Evolutionary conservation across 2,329 filamentous ascomycete genomes (phyloP).

Genomic region (Westerdykella ornata): DNA sequence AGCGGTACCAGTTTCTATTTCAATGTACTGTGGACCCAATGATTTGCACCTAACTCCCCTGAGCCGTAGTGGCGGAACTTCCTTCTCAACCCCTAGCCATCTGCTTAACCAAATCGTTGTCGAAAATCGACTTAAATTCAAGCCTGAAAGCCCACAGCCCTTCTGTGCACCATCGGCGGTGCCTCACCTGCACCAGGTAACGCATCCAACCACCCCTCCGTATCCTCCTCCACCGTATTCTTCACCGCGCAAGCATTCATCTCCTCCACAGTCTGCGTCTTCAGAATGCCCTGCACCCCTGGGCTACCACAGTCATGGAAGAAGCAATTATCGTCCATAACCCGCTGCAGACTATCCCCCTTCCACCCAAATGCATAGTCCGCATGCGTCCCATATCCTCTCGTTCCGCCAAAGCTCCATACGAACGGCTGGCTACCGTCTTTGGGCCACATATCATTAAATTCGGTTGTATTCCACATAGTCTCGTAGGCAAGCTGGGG

Average conservation of each 20-base stretch:
- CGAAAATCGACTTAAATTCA: neutral
- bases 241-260: slow-evolving; percentile 24
- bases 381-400: slow-evolving; percentile 25
- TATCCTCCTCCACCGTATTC: slow-evolving; percentile 17
- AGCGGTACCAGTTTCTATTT: too few species aligned
- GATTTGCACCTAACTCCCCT: too few species aligned
- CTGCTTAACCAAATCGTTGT: too few species aligned
- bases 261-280: slow-evolving; percentile 16
- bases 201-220: slow-evolving; percentile 18
- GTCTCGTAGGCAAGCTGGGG: slow-evolving; percentile 31
- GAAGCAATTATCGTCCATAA: slow-evolving; percentile 22
- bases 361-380: slow-evolving; percentile 29
- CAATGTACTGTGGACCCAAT: too few species aligned
- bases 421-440: slow-evolving; percentile 25
- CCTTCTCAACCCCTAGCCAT: too few species aligned
- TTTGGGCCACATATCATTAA: slow-evolving; percentile 22
- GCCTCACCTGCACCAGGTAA: slow-evolving; percentile 3
- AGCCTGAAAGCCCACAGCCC: neutral
- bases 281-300: slow-evolving; percentile 10
- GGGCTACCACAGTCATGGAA: slow-evolving; percentile 22
- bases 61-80: too few species aligned
- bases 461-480: slow-evolving; percentile 25
- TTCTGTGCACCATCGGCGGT: neutral
- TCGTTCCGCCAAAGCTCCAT: slow-evolving; percentile 19
- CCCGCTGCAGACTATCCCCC: slow-evolving; percentile 20